phyloP scores from a whole-genome alignment of 306 rosid genomes.

The Gastrolobium bilobum region DNA sequence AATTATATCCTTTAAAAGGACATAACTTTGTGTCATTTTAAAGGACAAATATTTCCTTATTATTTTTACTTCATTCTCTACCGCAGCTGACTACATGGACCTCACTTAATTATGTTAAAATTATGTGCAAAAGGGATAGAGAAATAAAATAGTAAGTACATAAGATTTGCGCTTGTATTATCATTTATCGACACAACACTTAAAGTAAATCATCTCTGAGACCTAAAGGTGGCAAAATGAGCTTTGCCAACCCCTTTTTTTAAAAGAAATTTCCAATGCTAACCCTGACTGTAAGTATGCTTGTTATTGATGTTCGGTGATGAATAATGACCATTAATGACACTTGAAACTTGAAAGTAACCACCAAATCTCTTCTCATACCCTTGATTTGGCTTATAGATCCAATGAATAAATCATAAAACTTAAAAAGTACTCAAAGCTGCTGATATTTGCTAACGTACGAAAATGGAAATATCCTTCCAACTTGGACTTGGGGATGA shows the following conservation, averaged over 20 bases:
- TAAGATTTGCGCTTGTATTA: not conserved
- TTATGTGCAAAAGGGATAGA: not conserved
- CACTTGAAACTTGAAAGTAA: slow-evolving; percentile 39
- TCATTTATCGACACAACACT: not conserved
- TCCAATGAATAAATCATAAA: slow-evolving; percentile 43
- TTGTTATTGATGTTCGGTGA: slow-evolving; percentile 46
- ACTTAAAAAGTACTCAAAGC: not conserved
- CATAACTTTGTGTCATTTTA: no score
- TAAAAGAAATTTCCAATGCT: not conserved
- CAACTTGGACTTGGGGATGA: slow-evolving; percentile 53
- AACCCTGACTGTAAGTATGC: slow-evolving; percentile 48
- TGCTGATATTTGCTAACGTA: slow-evolving; percentile 53
- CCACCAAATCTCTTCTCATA: slow-evolving; percentile 46
- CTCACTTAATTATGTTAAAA: not conserved
- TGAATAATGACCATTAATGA: slow-evolving; percentile 41
- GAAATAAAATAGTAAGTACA: not conserved
- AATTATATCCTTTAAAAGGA: no score
- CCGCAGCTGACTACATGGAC: no score
- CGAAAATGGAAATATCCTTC: slow-evolving; percentile 53
- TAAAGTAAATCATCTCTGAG: not conserved
- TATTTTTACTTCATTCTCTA: no score
- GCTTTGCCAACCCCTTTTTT: no score
- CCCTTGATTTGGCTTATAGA: slow-evolving; percentile 38
- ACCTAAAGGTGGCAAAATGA: no score
- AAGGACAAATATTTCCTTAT: no score